Conservation (phyloP, 306 rosid genomes). For the Myrica gale region DNA sequence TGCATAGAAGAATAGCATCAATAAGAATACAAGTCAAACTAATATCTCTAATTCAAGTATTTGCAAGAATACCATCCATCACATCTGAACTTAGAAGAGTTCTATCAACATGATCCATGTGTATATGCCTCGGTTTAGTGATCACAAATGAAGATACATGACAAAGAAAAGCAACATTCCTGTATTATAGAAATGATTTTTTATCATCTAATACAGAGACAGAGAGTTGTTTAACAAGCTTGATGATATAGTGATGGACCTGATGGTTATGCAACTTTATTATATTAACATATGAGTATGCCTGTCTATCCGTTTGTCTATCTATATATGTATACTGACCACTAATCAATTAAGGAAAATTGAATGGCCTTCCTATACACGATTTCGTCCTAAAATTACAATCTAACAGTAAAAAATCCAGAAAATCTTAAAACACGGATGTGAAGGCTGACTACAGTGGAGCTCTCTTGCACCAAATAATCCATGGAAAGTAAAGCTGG, state of each 20-base stretch:
- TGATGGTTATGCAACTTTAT: background rate
- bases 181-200: background rate
- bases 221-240: background rate
- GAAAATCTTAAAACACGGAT: background rate
- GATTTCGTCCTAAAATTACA: background rate
- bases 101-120: background rate
- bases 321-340: background rate
- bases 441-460: too few relatives aligned
- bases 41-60: conserved; percentile 9
- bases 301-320: background rate
- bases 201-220: background rate
- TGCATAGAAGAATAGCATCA: conserved; percentile 17
- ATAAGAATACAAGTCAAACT: background rate
- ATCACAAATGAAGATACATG: background rate
- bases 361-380: background rate
- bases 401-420: background rate
- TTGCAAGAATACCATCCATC: conserved; percentile 6
- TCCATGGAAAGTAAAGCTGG: background rate
- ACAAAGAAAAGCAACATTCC: background rate
- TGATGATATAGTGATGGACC: background rate
- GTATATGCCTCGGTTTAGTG: background rate
- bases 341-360: background rate
- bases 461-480: background rate
- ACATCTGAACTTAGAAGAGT: conserved; percentile 18
- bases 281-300: background rate